Base-by-base conservation (phyloP, 164 flowering plant species). In the Annona squamosa region DNA sequence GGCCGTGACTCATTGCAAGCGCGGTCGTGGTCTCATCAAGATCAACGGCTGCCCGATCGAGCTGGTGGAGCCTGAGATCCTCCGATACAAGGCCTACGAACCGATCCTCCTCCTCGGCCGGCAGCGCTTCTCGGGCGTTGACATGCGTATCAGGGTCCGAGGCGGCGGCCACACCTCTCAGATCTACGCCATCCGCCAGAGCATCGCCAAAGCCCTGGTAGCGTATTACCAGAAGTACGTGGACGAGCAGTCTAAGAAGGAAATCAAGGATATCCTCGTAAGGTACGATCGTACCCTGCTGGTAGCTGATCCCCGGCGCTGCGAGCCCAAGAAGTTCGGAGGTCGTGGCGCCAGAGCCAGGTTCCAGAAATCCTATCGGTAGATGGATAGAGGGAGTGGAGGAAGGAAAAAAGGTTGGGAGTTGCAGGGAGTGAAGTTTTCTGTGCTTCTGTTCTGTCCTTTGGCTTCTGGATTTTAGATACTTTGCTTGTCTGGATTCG, bases 201-300 rank as follows among this genome's bases (percentile, higher is more conserved):
- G 75, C 75, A 76, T 76, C 52, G 79, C 79, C 68, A 76, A 76
- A 65, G 79, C 79, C n/a, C 75, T 76, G 42, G 75, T 72, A 3
- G 79, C 79, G 18, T 76, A 67, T 69, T 76, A 76, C 72, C 79
- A 76, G 72, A 76, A 76, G 72, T 76, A 67, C 71, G 79, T 76
- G 3, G 79, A 76, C 72, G 79, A 72, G 64, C 79, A 76, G 68
- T 67, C 75, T 19, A 76, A 76, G 79, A 72, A 76, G 72, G 79
- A 76, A 64, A 76, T 76, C 71, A 76, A 76, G 67, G 78, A 76
- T 62, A 67, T 76, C 41, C 71, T 76, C 42, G 74, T 71, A 5
- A 56, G 78, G 56, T 76, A 76, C 71, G 74, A 76, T 17, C 18
- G 74, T 3, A 76, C 78, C n/a, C 74, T 76, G 5, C 74, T 76